phyloP scores from a whole-genome alignment of 2,329 filamentous ascomycete genomes.

The Ceratocystis cacaofunesta region DNA sequence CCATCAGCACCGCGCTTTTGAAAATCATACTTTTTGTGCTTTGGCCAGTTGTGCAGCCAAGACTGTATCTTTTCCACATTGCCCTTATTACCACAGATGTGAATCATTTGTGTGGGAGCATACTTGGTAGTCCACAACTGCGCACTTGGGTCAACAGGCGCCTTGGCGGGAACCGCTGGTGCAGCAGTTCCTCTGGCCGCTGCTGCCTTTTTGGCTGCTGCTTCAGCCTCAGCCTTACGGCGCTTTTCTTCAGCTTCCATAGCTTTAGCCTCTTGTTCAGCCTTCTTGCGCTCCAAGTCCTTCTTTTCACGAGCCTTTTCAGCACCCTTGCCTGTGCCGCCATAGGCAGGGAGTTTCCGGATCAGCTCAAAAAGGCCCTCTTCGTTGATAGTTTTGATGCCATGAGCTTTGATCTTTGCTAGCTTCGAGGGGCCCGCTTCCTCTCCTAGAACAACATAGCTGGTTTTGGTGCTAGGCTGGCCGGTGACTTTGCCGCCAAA shows the following conservation, averaged over 20 bases:
- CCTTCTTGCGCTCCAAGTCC: slow-evolving; percentile 68
- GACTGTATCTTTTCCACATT: slow-evolving; percentile 77
- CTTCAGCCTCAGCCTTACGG: slow-evolving; percentile 36
- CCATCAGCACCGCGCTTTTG: slow-evolving; percentile 73
- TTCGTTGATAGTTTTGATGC: slow-evolving; percentile 86
- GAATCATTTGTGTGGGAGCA: slow-evolving; percentile 65
- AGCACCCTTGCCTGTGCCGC: slow-evolving; percentile 76
- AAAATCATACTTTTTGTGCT: slow-evolving; percentile 65
- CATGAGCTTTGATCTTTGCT: slow-evolving; percentile 62
- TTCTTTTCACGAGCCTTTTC: slow-evolving; percentile 75
- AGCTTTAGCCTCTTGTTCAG: slow-evolving; percentile 63
- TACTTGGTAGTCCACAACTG: slow-evolving; percentile 92
- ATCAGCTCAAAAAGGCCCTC: slow-evolving; percentile 83
- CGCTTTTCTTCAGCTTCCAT: slow-evolving; percentile 70
- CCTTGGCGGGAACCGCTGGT: slow-evolving; percentile 25
- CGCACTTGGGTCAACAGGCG: slow-evolving; percentile 33
- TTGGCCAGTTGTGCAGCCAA: slow-evolving; percentile 75
- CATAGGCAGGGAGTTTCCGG: slow-evolving; percentile 62
- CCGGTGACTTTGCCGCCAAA: slow-evolving; percentile 85
- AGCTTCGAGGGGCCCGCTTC: slow-evolving; percentile 93
- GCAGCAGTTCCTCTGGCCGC: slow-evolving; percentile 26
- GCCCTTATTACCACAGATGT: slow-evolving; percentile 90
- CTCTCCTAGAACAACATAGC: slow-evolving; percentile 75
- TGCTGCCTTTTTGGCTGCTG: slow-evolving; percentile 31
- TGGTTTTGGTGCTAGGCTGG: slow-evolving; percentile 83